A percentile compares a stretch with the other conserved stretches of the same genome.
Evolutionary conservation across 2,329 filamentous ascomycete species (phyloP).

Genomic region (Trichoderma atroviride): DNA sequence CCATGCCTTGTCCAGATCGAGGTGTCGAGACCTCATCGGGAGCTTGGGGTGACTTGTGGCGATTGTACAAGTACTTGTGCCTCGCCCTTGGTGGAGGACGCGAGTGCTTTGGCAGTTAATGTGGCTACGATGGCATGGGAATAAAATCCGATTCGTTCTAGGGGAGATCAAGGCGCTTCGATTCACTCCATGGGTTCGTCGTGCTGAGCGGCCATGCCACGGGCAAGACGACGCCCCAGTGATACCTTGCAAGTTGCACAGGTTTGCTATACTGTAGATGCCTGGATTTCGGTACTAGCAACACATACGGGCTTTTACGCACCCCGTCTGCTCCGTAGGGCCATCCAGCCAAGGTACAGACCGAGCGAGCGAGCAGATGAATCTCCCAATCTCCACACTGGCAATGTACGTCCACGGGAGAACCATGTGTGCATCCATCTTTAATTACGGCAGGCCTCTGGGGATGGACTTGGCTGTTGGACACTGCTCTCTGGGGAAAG

Average conservation of each 20-base stretch:
- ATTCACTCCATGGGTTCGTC: background rate
- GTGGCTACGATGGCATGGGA: constrained; percentile 12
- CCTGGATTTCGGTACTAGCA: background rate
- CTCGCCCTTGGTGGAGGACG: constrained; percentile 18
- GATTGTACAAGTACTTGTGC: constrained; percentile 10
- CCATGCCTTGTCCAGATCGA: constrained; percentile 19
- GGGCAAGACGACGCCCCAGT: background rate
- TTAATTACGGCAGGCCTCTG: background rate
- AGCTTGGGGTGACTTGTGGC: constrained; percentile 17
- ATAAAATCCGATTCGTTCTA: constrained; percentile 22
- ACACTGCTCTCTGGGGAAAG: background rate
- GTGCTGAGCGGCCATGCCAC: background rate
- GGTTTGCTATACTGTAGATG: background rate
- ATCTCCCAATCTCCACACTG: background rate
- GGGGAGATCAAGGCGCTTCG: background rate
- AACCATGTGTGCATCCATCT: background rate
- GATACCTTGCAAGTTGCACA: background rate
- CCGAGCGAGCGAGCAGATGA: background rate
- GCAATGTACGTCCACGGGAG: background rate
- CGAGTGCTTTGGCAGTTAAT: constrained; percentile 11
- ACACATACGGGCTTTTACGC: background rate
- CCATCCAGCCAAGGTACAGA: background rate
- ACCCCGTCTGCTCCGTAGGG: background rate
- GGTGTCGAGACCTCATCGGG: constrained; percentile 5
- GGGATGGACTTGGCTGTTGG: background rate